Evolutionary conservation across 306 rosid genomes (phyloP).

Genomic region (Dalbergia oliveri): DNA sequence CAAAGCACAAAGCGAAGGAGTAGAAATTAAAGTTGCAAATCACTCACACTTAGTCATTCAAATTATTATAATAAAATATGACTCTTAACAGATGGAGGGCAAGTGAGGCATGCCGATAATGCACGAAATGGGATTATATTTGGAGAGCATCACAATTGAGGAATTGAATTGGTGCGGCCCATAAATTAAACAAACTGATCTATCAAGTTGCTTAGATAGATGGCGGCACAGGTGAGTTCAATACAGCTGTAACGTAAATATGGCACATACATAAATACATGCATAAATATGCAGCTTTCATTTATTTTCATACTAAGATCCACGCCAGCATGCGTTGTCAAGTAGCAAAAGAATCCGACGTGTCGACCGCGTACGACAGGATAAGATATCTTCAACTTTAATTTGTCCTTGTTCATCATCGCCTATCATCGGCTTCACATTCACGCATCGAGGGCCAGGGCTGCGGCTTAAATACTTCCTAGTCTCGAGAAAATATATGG

Average conservation of each 20-base stretch:
- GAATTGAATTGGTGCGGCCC: not conserved
- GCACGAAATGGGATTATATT: not conserved
- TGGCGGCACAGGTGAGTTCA: not conserved
- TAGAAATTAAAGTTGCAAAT: not conserved
- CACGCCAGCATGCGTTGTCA: slow-evolving; percentile 52
- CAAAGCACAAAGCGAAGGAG: not conserved
- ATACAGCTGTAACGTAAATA: slow-evolving; percentile 41
- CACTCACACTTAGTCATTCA: not conserved
- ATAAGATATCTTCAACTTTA: slow-evolving; percentile 9
- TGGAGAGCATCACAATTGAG: not conserved
- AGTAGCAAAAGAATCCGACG: not conserved
- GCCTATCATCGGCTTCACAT: not conserved
- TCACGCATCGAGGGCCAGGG: slow-evolving; percentile 5
- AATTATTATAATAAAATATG: no score
- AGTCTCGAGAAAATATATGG: no score
- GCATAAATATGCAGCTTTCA: not conserved
- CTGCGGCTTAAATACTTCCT: not conserved
- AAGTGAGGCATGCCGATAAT: not conserved
- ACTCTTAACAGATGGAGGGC: not conserved
- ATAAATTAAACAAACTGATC: not conserved
- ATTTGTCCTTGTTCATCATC: not conserved
- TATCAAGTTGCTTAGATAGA: not conserved
- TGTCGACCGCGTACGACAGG: not conserved
- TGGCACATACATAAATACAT: not conserved
- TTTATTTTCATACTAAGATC: slow-evolving; percentile 33